Base-by-base conservation (phyloP, 805 yeast species). In the Candida quercuum region DNA sequence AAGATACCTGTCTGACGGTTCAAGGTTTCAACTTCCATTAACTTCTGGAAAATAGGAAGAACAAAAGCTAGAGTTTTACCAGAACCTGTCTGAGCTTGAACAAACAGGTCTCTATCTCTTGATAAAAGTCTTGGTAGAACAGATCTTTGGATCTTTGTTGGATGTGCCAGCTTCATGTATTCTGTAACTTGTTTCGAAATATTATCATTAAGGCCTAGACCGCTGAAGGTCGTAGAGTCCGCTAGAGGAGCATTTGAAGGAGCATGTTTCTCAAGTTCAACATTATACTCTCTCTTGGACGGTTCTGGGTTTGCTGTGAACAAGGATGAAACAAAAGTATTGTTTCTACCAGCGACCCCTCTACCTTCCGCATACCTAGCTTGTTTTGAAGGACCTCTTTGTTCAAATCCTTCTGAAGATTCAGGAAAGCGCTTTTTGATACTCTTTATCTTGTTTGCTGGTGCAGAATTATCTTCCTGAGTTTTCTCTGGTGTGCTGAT, bases 31-130 rank as follows among this genome's bases (percentile, higher is more conserved):
- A 76, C 76, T 21, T 68, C 61, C 76, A 87, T 75, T 30, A 93
- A 67, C 41, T 77, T 72, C 46, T 85, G 78, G 45, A 91, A 60
- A 16, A 94, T 80, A 1, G 99, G 99, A 27, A 94, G 63, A 3
- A 82, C 66, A 57, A 85, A 94, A 0, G 98, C 81, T 39, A 93
- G 62, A 0, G 99, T 93, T 60, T 93, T 93, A 60, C 99, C 99
- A 0, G 98, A 89, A 37, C 99, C 99, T 0, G 99, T 93, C 61
- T 94, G 97, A 0, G 99, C 96, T 55, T 88, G 94, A 33, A 93
- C 84, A 48, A 93, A 84, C 39, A 88, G 64, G 60, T 93, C 99
- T 30, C 69, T 47, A 8, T 56, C 49, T 12, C 60, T 49, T 1
- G 65, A 56, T 6, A 74, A 48, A 21, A 78, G 57, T 36, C 68